Evolutionary conservation across 441 rosid genomes (phyloP).

Genomic region (Biscutella laevigata): DNA sequence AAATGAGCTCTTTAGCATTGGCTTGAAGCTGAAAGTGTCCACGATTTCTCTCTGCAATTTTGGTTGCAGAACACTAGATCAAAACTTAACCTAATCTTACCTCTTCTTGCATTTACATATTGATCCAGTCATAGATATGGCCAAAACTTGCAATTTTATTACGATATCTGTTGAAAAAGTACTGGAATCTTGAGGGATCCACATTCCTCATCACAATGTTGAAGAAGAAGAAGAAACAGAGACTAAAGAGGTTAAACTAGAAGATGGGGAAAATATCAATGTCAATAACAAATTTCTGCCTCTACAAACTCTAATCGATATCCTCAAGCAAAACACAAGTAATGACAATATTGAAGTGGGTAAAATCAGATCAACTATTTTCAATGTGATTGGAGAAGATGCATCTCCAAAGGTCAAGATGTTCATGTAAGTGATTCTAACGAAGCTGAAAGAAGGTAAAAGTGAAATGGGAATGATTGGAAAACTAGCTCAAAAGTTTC

Average conservation of each 20-base stretch:
- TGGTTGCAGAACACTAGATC: no score
- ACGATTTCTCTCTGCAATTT: no score
- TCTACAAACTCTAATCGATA: constrained; percentile 58
- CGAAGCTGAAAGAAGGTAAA: background rate
- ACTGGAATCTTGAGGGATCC: no score
- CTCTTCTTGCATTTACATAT: no score
- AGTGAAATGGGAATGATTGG: constrained; percentile 29
- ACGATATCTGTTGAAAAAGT: no score
- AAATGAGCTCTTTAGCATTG: no score
- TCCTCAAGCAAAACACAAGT: constrained; percentile 62
- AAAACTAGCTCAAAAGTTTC: constrained; percentile 59
- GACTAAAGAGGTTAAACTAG: background rate
- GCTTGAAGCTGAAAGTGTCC: no score
- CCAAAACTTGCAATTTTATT: no score
- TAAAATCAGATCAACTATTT: constrained; percentile 54
- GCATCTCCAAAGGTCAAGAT: constrained; percentile 80
- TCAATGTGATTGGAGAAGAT: constrained; percentile 65
- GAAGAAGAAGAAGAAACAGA: background rate
- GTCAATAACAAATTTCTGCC: constrained; percentile 47
- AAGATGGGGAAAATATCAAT: constrained; percentile 1
- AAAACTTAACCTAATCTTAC: no score
- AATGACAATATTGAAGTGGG: constrained; percentile 69
- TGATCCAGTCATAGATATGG: no score
- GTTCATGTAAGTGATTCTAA: constrained; percentile 38
- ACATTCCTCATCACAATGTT: no score